Evolutionary conservation across 2,329 filamentous ascomycete genomes (phyloP), one percentile per base, ranked within the genome.

Genomic region (Aspergillus viridinutans): DNA sequence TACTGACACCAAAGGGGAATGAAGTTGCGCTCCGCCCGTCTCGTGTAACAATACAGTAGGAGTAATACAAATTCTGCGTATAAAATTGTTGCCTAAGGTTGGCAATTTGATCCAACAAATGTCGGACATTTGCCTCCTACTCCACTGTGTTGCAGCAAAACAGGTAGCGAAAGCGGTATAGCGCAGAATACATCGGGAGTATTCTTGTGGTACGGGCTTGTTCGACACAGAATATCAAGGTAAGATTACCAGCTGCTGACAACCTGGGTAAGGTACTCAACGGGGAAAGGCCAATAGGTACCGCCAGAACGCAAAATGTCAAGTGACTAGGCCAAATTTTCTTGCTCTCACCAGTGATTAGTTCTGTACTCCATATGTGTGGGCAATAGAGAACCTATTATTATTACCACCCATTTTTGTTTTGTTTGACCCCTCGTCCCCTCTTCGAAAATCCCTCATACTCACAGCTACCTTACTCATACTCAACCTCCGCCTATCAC

Each of bases 371-470:
- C n/a, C 43, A 47, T 43, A 43, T 23, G 32, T 23, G 32, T 35
- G 32, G 32, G 14, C 32, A 17, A 17, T 35, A 35, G 12, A 3
- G 32, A 35, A 14, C 2, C 32, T 28, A 28, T 6, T 49, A 23
- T n/a, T 26, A 50, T 8, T 35, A 54, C 43, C 42, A 43, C 48
- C 56, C 58, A 53, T 55, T 57, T 57, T 40, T 56, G 49, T 49
- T n/a, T n/a, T n/a, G n/a, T n/a, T n/a, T 58, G 43, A 55, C 49
- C 47, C 59, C 48, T 54, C 50, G 38, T 32, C 56, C 54, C 52
- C 35, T 47, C 51, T 49, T 42, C 50, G 52, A 66, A 65, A 65
- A 66, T 66, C 63, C 64, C 61, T 65, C 63, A 64, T 64, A 65
- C 57, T 57, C 52, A 49, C 29, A 5, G 17, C 48, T 26, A 25